Conservation (phyloP, 768 basidiomycete genomes). For the Trametes villosa region DNA sequence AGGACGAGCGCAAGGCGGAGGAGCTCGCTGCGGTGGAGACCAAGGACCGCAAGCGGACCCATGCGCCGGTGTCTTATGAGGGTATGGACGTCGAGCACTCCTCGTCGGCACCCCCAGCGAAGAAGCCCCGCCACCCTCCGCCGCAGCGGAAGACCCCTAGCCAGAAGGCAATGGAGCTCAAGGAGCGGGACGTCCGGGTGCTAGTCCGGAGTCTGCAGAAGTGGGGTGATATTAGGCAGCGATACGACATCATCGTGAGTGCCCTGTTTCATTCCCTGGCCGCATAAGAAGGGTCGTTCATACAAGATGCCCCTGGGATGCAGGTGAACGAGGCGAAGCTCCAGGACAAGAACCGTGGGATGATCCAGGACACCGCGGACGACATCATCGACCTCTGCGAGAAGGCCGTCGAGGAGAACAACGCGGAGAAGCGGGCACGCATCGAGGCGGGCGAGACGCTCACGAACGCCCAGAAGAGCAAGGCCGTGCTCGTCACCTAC, state of each 20-base stretch:
- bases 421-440: slow-evolving; percentile 75
- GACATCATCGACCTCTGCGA: slow-evolving; percentile 89
- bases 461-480: slow-evolving; percentile 94
- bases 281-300: slow-evolving; percentile 7
- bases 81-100: slow-evolving; percentile 91
- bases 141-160: slow-evolving; percentile 87
- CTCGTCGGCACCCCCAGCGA: slow-evolving; percentile 58
- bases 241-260: slow-evolving; percentile 93
- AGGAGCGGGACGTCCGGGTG: slow-evolving; percentile 95
- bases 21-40: slow-evolving; percentile 71
- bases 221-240: slow-evolving; percentile 95
- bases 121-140: slow-evolving; percentile 75
- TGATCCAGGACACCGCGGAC: slow-evolving; percentile 90
- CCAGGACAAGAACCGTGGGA: slow-evolving; percentile 89
- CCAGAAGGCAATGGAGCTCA: slow-evolving; percentile 95
- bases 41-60: slow-evolving; percentile 79
- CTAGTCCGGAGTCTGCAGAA: slow-evolving; percentile 93
- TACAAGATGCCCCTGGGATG: neutral
- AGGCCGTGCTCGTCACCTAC: slow-evolving; percentile 92
- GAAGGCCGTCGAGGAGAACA: slow-evolving; percentile 82
- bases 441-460: slow-evolving; percentile 85
- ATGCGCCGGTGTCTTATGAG: slow-evolving; percentile 87
- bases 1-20: slow-evolving; percentile 73
- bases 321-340: slow-evolving; percentile 91
- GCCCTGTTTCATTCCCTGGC: slow-evolving; percentile 9